Conservation (phyloP, 2,329 filamentous ascomycete species). For the Aphanocladium album region DNA sequence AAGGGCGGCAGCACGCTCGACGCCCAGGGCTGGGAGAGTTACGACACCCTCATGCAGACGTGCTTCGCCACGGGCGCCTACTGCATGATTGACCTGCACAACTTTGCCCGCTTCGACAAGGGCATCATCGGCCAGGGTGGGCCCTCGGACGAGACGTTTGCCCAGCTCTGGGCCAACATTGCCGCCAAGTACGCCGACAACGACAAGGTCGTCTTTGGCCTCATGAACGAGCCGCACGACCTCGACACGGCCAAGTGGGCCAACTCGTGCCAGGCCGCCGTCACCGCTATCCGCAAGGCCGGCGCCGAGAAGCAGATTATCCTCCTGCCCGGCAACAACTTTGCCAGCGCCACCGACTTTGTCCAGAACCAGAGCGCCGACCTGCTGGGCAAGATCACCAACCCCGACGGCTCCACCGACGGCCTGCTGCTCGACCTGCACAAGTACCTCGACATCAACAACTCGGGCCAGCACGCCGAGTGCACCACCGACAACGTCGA, state of each 20-base stretch:
- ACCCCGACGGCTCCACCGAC: conserved; percentile 53
- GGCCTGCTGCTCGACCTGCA: conserved; percentile 56
- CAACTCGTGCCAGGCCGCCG: conserved; percentile 54
- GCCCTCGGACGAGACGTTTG: conserved; percentile 54
- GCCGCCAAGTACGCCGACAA: conserved; percentile 53
- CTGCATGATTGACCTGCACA: conserved; percentile 57
- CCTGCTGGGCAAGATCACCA: conserved; percentile 48
- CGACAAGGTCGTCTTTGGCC: conserved; percentile 53
- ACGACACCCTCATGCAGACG: conserved; percentile 50
- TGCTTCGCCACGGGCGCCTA: conserved; percentile 52
- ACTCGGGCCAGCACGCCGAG: conserved; percentile 46
- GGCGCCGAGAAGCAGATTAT: conserved; percentile 62
- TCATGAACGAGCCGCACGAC: conserved; percentile 68
- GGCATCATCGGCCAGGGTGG: conserved; percentile 62
- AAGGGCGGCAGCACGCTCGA: conserved; percentile 47
- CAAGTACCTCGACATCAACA: conserved; percentile 55
- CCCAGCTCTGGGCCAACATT: conserved; percentile 51
- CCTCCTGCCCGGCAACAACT: conserved; percentile 59
- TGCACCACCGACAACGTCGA: conserved; percentile 51
- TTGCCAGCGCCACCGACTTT: conserved; percentile 45
- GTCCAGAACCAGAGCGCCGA: conserved; percentile 45
- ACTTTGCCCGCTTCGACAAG: conserved; percentile 57
- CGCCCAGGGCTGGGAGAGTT: conserved; percentile 41
- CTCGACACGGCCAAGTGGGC: conserved; percentile 54
- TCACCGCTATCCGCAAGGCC: conserved; percentile 59